Percentiles rank a stretch among this genome's conserved stretches.
Conservation (phyloP, 768 basidiomycete species). For the Podaxis sp. region DNA sequence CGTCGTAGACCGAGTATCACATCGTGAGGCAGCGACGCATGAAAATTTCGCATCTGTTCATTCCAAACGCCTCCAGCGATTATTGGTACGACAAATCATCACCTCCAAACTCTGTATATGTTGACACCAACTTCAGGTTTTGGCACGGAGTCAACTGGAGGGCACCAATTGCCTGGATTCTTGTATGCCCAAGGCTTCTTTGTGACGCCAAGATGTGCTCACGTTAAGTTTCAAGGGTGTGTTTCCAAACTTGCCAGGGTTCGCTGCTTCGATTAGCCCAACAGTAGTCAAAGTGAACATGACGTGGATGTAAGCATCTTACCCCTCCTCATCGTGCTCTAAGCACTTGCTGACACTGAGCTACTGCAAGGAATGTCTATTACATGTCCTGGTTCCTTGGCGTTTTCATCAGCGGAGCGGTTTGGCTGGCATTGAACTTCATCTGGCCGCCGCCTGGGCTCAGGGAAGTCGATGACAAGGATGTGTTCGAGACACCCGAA, state of each 20-base stretch:
- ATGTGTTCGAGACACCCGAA: not conserved
- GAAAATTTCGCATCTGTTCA: conserved; percentile 25
- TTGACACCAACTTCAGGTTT: not conserved
- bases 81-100: conserved; percentile 20
- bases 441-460: conserved; percentile 22
- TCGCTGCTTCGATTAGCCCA: conserved; percentile 19
- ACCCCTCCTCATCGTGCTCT: not conserved
- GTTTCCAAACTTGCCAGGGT: conserved; percentile 26
- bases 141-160: conserved; percentile 19
- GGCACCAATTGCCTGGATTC: conserved; percentile 21
- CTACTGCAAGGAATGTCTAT: conserved; percentile 17
- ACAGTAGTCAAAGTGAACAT: conserved; percentile 13
- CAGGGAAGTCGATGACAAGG: conserved; percentile 17
- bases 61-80: conserved; percentile 20
- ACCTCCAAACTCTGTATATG: no score
- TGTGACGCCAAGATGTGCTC: not conserved
- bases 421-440: conserved; percentile 19
- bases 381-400: conserved; percentile 24
- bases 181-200: conserved; percentile 14
- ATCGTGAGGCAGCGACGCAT: conserved; percentile 20
- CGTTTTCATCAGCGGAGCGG: conserved; percentile 18
- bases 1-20: conserved; percentile 23
- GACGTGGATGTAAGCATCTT: conserved; percentile 20
- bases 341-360: not conserved
- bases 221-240: conserved; percentile 18